phyloP scores from a whole-genome alignment of 768 basidiomycete species.

The Fistulinella prunicolor region DNA sequence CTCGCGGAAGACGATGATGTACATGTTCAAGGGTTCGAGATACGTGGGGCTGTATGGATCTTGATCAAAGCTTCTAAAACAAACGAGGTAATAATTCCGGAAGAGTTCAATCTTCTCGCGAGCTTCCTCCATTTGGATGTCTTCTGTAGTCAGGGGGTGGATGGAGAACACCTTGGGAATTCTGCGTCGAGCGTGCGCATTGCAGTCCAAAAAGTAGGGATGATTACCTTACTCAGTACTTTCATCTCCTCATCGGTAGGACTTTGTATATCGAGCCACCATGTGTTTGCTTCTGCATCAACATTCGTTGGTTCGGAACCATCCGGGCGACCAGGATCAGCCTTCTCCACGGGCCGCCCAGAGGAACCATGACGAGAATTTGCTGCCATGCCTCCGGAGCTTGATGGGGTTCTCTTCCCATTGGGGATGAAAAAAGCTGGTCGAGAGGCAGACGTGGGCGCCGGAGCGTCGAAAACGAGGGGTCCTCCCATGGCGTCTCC shows the following conservation, averaged over 20 bases:
- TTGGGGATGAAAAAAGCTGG: conserved; percentile 1
- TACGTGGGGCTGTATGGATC: conserved; percentile 96
- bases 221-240: conserved; percentile 80
- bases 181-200: conserved; percentile 1
- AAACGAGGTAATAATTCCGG: conserved; percentile 97
- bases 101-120: conserved; percentile 99
- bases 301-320: conserved; percentile 19
- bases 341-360: conserved; percentile 19
- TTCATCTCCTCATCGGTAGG: conserved; percentile 99
- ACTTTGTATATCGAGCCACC: conserved; percentile 94
- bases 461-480: conserved; percentile 6
- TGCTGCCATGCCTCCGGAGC: not conserved
- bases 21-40: conserved; percentile 98
- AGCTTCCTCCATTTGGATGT: conserved; percentile 99
- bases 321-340: conserved; percentile 18
- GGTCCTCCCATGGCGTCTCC: conserved; percentile 5
- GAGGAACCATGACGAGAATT: conserved; percentile 15
- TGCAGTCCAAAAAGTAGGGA: not conserved
- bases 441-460: conserved; percentile 7
- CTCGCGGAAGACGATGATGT: conserved; percentile 97
- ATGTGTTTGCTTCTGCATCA: conserved; percentile 75
- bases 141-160: conserved; percentile 97
- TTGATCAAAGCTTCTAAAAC: conserved; percentile 99
- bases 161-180: conserved; percentile 82
- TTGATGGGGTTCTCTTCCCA: conserved; percentile 9